A percentile compares a stretch with the other conserved stretches of the same genome.
These are phyloP conservation scores for Suhomyces atakaporum DNA, from an alignment of 1,139 yeast genomes.

Conservation along the genomic window DNA sequence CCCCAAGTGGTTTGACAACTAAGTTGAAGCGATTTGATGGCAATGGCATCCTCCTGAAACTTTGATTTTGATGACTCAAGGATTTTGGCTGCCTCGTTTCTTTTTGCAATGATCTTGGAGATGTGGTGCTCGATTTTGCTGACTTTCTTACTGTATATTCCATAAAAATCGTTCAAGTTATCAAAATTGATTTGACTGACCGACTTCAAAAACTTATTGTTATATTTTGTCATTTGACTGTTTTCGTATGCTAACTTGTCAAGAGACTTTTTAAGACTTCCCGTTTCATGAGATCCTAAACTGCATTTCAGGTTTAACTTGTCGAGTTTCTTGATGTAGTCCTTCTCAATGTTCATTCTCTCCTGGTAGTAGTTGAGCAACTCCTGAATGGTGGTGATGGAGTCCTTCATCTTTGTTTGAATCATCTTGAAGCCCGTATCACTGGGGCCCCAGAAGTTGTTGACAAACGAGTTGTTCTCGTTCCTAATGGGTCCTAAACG, in stretches of 20 bases:
- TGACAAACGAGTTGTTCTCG: slow-evolving; percentile 35
- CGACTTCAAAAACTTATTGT: slow-evolving; percentile 34
- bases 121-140: slow-evolving; percentile 40
- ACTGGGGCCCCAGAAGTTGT: slow-evolving; percentile 53
- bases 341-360: slow-evolving; percentile 66
- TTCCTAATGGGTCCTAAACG: slow-evolving; percentile 10
- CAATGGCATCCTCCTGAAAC: slow-evolving; percentile 61
- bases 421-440: slow-evolving; percentile 52
- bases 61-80: slow-evolving; percentile 50
- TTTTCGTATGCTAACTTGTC: slow-evolving; percentile 61
- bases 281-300: slow-evolving; percentile 63
- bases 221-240: slow-evolving; percentile 35
- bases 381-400: slow-evolving; percentile 43
- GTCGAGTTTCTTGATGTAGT: slow-evolving; percentile 58
- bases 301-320: slow-evolving; percentile 47
- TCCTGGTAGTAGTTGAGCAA: slow-evolving; percentile 50
- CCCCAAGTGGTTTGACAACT: slow-evolving; percentile 78
- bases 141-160: slow-evolving; percentile 33
- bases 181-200: slow-evolving; percentile 38
- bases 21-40: slow-evolving; percentile 58
- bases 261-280: slow-evolving; percentile 57
- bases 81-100: slow-evolving; percentile 31
- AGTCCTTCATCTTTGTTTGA: slow-evolving; percentile 49
- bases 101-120: slow-evolving; percentile 33
- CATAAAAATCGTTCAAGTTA: slow-evolving; percentile 33